Evolutionary conservation across 2,329 filamentous ascomycete species (phyloP).

Genomic region (Juglanconis juglandina): DNA sequence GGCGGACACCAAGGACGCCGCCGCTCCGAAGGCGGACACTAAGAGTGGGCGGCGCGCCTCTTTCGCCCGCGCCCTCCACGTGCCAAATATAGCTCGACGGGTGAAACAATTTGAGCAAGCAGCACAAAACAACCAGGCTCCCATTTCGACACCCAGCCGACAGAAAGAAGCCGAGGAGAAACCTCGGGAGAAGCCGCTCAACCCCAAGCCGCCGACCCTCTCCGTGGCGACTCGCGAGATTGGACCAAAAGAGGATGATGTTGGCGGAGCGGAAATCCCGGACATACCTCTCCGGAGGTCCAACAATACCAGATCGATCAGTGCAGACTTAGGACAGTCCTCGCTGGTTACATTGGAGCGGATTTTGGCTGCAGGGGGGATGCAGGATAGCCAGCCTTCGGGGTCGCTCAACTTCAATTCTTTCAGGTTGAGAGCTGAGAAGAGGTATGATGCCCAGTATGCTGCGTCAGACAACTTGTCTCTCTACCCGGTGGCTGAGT

Average conservation of each 20-base stretch:
- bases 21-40: slow-evolving; percentile 1
- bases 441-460: slow-evolving; percentile 9
- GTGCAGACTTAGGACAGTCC: not conserved
- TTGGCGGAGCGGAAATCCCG: slow-evolving; percentile 11
- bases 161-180: not conserved
- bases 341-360: slow-evolving; percentile 7
- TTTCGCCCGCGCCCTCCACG: slow-evolving; percentile 16
- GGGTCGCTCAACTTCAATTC: slow-evolving; percentile 6
- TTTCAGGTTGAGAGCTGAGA: slow-evolving; percentile 2
- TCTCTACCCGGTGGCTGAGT: not conserved
- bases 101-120: slow-evolving; percentile 1
- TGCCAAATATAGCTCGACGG: slow-evolving; percentile 10
- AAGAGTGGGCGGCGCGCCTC: slow-evolving; percentile 13
- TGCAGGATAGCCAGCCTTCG: not conserved
- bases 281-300: slow-evolving; percentile 17
- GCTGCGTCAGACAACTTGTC: not conserved
- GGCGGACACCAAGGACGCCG: slow-evolving; percentile 10
- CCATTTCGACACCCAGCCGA: not conserved
- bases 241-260: not conserved
- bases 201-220: not conserved
- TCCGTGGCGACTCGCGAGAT: not conserved
- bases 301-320: not conserved
- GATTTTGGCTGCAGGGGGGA: slow-evolving; percentile 1
- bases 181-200: not conserved
- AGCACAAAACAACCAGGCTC: not conserved